Base-by-base conservation (phyloP, 164 flowering plant genomes). In the Vitis cinerea region DNA sequence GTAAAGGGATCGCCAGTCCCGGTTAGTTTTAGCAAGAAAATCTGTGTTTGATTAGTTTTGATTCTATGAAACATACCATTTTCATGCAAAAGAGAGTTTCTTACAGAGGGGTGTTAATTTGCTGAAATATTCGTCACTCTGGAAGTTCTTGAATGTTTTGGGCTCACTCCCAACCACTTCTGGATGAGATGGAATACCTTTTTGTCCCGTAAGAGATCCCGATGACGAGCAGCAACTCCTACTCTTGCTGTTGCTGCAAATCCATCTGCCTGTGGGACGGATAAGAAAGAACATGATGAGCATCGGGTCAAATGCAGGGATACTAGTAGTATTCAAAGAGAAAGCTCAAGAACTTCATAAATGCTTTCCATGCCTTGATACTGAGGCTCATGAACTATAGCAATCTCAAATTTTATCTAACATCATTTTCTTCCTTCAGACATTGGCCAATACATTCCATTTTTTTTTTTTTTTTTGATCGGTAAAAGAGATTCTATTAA, bases 181-280 rank as follows among this genome's bases (percentile, higher is more conserved):
- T 81, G 79, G 60, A 94, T 78, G 37, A 79, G 83, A 65, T 77
- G 60, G 75, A 90, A 84, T 9, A 92, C 94, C 8, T 64, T 72
- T 69, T 85, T 51, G 59, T 94, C 78, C 1, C 66, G 3, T 55
- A 94, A 74, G 14, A 94, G 79, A 47, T 71, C 94, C n/a, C 97
- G 81, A 60, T 92, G 97, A 65, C 72, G 68, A 50, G 80, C 94
- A 30, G 73, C 23, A 23, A 94, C 78, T 63, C 88, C 98, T 5
- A 86, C 91, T 79, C 98, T 84, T 65, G 75, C 91, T 6, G 59
- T 77, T 12, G 98, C 95, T 61, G 74, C 79, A 47, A 88, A 87
- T 50, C 90, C 83, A 78, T 92, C 98, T 7, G 93, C 95, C 97
- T 94, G 87, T 44, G 19, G 2, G 31, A 69, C 9, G 8, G 48